phyloP scores from a whole-genome alignment of 2,329 filamentous ascomycete species.

The Penicillium hesseltinei region DNA sequence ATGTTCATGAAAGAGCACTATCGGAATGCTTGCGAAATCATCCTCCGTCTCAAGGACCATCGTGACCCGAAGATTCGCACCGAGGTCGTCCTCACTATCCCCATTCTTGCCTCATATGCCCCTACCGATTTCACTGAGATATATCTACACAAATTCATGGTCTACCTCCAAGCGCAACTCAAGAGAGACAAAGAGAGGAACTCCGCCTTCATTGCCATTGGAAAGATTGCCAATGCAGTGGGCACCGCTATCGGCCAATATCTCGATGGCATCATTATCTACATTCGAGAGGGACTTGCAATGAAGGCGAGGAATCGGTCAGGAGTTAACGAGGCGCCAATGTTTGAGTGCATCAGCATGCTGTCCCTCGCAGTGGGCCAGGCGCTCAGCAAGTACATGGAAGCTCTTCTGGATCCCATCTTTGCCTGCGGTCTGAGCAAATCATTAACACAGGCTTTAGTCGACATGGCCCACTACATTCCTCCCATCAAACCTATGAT shows the following conservation, averaged over 20 bases:
- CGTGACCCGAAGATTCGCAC: slow-evolving; percentile 82
- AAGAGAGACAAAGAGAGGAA: slow-evolving; percentile 95
- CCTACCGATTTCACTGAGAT: slow-evolving; percentile 83
- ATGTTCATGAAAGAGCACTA: slow-evolving; percentile 99
- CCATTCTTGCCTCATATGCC: slow-evolving; percentile 87
- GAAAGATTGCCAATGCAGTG: slow-evolving; percentile 93
- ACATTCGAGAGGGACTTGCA: slow-evolving; percentile 87
- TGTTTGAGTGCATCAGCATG: slow-evolving; percentile 97
- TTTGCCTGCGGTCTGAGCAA: slow-evolving; percentile 94
- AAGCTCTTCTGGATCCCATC: slow-evolving; percentile 89
- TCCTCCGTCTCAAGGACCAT: slow-evolving; percentile 89
- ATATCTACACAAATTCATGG: slow-evolving; percentile 95
- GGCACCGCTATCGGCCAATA: slow-evolving; percentile 94
- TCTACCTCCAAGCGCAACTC: slow-evolving; percentile 87
- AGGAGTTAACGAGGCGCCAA: slow-evolving; percentile 64
- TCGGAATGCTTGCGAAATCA: slow-evolving; percentile 85
- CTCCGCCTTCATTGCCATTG: slow-evolving; percentile 91
- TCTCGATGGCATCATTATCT: slow-evolving; percentile 87
- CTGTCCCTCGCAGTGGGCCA: slow-evolving; percentile 93
- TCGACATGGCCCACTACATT: slow-evolving; percentile 99
- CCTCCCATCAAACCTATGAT: slow-evolving; percentile 90
- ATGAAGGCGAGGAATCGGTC: slow-evolving; percentile 67
- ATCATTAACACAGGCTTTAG: slow-evolving; percentile 88
- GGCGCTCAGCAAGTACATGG: slow-evolving; percentile 97
- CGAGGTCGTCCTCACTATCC: slow-evolving; percentile 87